Evolutionary conservation across 306 rosid genomes (phyloP).

Genomic region (Geum urbanum): DNA sequence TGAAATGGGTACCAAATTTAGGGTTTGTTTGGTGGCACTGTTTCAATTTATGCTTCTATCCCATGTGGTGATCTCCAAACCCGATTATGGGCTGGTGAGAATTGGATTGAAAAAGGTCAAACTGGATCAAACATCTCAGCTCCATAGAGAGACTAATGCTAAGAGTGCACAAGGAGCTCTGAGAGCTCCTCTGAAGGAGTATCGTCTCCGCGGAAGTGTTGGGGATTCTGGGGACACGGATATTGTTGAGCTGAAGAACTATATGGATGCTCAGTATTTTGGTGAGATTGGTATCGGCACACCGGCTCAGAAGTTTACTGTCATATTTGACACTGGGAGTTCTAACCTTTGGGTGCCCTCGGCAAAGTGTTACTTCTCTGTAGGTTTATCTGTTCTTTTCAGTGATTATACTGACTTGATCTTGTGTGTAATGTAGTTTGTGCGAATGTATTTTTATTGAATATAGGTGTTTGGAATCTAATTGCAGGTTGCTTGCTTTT

Average conservation of each 20-base stretch:
- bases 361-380: conserved; percentile 67
- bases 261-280: conserved; percentile 81
- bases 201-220: conserved; percentile 20
- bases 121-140: conserved; percentile 29
- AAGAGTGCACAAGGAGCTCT: conserved; percentile 18
- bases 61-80: conserved; percentile 37
- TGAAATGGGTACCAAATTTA: conserved; percentile 34
- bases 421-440: conserved; percentile 13
- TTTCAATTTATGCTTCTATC: conserved; percentile 30
- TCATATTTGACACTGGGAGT: conserved; percentile 83
- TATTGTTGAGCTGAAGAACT: conserved; percentile 63
- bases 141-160: conserved; percentile 28
- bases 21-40: conserved; percentile 22
- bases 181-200: conserved; percentile 30
- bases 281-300: conserved; percentile 84
- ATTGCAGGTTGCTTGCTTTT: conserved; percentile 45
- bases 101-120: conserved; percentile 44
- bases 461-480: background rate
- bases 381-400: conserved; percentile 21
- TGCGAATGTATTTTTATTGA: conserved; percentile 19
- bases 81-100: conserved; percentile 42
- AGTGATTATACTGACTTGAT: background rate
- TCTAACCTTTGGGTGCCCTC: conserved; percentile 89
- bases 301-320: conserved; percentile 70
- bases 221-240: conserved; percentile 38